phyloP scores from a whole-genome alignment of 73 alveolate species.

The Stentor roeselii region DNA sequence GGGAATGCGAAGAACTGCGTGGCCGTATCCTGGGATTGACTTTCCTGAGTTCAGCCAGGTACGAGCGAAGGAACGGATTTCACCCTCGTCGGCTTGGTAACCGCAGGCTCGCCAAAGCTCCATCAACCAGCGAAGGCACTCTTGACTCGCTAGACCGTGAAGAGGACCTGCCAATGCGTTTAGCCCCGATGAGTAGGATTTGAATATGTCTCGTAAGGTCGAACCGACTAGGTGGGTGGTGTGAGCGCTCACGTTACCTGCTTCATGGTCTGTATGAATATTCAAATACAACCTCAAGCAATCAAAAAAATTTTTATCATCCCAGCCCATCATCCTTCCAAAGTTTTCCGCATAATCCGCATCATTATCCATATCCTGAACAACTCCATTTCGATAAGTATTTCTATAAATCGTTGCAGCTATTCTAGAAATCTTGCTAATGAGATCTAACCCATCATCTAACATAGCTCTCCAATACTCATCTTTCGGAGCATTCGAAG shows the following conservation, averaged over 20 bases:
- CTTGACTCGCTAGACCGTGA: conserved; percentile 69
- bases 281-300: conserved; percentile 69
- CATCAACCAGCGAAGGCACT: conserved; percentile 50
- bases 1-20: conserved; percentile 60
- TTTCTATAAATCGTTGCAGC: conserved; percentile 69
- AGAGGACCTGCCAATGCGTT: conserved; percentile 70
- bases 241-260: conserved; percentile 85
- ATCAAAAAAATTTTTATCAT: conserved; percentile 52
- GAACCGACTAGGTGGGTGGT: conserved; percentile 68
- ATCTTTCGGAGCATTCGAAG: too few species aligned
- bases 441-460: conserved; percentile 62
- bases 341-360: conserved; percentile 58
- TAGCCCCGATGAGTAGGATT: conserved; percentile 54
- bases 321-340: conserved; percentile 68
- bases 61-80: conserved; percentile 34
- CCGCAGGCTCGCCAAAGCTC: conserved; percentile 45
- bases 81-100: conserved; percentile 41
- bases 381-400: conserved; percentile 55
- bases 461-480: too few species aligned
- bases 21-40: conserved; percentile 68
- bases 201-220: conserved; percentile 54
- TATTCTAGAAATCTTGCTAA: conserved; percentile 66
- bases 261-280: conserved; percentile 66
- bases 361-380: conserved; percentile 23
- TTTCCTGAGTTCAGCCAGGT: conserved; percentile 38